These are phyloP conservation scores for Eucalyptus victrix DNA, from an alignment of 345 rosid genomes.

Conservation along the genomic window DNA sequence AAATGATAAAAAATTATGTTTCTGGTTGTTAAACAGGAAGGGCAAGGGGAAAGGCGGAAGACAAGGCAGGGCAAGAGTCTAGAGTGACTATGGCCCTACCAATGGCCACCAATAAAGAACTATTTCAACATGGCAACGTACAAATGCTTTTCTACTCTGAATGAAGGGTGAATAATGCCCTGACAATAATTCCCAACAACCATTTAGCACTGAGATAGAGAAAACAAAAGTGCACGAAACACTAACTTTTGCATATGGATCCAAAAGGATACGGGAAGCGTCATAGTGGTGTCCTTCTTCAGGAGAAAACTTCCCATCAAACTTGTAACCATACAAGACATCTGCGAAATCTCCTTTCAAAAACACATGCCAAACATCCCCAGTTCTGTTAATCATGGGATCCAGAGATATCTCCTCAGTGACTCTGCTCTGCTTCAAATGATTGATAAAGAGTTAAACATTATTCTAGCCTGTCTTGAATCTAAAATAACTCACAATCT, in stretches of 20 bases:
- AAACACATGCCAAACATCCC: conserved; percentile 82
- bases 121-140: neutral
- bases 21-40: neutral
- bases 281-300: conserved; percentile 62
- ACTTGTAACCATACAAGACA: conserved; percentile 69
- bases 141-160: neutral
- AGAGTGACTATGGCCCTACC: neutral
- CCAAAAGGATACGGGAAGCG: conserved; percentile 50
- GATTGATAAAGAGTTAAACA: neutral
- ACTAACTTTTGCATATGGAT: conserved; percentile 88
- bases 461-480: neutral
- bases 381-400: conserved; percentile 56
- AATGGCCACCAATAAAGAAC: neutral
- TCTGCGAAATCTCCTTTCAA: conserved; percentile 62
- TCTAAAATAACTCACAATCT: neutral
- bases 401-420: conserved; percentile 65
- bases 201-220: neutral
- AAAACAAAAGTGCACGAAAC: neutral
- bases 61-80: neutral
- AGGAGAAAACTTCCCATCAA: conserved; percentile 66
- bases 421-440: conserved; percentile 47
- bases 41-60: neutral
- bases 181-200: neutral
- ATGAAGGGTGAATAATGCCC: neutral
- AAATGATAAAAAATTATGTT: too few species aligned